phyloP scores from a whole-genome alignment of 306 rosid genomes.

The Fagus sylvatica region DNA sequence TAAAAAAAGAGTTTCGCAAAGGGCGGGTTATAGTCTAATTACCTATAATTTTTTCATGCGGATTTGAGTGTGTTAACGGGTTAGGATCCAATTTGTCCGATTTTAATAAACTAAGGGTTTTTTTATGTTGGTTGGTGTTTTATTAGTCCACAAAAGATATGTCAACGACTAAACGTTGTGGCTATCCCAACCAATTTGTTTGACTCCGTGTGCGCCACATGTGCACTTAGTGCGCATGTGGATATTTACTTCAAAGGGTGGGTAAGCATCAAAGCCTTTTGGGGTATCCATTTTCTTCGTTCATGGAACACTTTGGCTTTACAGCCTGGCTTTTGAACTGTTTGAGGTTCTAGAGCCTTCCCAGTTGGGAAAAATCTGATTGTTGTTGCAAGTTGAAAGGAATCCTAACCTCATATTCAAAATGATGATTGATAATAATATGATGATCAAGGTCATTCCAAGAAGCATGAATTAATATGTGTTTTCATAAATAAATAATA shows the following conservation, averaged over 20 bases:
- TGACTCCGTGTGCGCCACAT: conserved; percentile 32
- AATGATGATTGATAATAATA: background rate
- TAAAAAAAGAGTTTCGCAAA: too few species aligned
- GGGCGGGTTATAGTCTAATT: too few species aligned
- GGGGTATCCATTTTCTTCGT: background rate
- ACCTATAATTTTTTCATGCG: too few species aligned
- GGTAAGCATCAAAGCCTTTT: conserved; percentile 25
- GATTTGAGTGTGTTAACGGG: too few species aligned
- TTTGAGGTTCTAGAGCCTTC: background rate
- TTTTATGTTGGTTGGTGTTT: too few species aligned
- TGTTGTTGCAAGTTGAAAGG: conserved; percentile 15
- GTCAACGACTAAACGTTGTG: too few species aligned
- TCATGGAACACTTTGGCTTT: conserved; percentile 19
- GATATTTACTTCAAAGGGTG: conserved; percentile 22
- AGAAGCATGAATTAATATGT: too few species aligned
- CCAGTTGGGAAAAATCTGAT: background rate
- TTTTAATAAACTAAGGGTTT: too few species aligned
- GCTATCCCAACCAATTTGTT: background rate
- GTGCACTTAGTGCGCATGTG: conserved; percentile 16
- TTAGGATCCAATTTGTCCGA: too few species aligned
- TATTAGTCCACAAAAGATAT: too few species aligned
- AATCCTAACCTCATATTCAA: conserved; percentile 8
- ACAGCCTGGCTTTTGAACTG: background rate
- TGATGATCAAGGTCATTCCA: background rate
- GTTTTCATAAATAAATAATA: background rate